Percentiles rank a stretch among this genome's conserved stretches.
These are phyloP conservation scores for Phytophthora sp. DNA, from an alignment of 352 stramenopile species.

Conservation along the genomic window DNA sequence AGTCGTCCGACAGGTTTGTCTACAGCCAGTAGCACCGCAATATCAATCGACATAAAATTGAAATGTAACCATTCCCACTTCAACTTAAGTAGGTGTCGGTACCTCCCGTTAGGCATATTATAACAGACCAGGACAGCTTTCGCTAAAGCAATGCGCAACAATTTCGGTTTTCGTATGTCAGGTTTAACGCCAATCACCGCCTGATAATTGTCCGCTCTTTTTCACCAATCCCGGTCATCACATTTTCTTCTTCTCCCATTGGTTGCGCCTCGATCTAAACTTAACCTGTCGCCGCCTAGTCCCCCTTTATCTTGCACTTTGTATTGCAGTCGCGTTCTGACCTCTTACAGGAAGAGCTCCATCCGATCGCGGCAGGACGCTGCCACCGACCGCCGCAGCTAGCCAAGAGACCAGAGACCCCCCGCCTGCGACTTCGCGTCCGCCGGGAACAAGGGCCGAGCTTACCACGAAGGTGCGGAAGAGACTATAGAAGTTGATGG, in stretches of 20 bases:
- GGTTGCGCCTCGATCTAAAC: slow-evolving; percentile 2
- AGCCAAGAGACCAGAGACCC: slow-evolving; percentile 19
- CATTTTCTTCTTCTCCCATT: slow-evolving; percentile 4
- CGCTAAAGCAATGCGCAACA: too few relatives aligned
- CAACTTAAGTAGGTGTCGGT: too few relatives aligned
- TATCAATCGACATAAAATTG: too few relatives aligned
- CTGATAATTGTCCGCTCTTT: slow-evolving; percentile 10
- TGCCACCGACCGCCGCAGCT: slow-evolving; percentile 2
- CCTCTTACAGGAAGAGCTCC: slow-evolving; percentile 12
- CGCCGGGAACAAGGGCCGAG: slow-evolving; percentile 20
- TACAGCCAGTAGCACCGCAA: slow-evolving; percentile 22
- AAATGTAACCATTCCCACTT: too few relatives aligned
- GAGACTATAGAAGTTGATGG: slow-evolving; percentile 20
- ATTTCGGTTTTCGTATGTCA: background rate
- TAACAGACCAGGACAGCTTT: too few relatives aligned
- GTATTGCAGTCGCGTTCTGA: slow-evolving; percentile 24
- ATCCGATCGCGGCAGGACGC: background rate
- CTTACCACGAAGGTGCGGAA: slow-evolving; percentile 48
- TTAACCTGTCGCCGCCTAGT: slow-evolving; percentile 11
- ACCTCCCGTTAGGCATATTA: too few relatives aligned
- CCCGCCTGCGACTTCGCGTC: slow-evolving; percentile 8
- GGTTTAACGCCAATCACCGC: background rate
- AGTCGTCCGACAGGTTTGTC: slow-evolving; percentile 15
- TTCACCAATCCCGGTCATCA: slow-evolving; percentile 21
- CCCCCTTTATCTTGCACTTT: slow-evolving; percentile 32